Conservation (phyloP, 805 yeast genomes). For the Metschnikowia continentalis region DNA sequence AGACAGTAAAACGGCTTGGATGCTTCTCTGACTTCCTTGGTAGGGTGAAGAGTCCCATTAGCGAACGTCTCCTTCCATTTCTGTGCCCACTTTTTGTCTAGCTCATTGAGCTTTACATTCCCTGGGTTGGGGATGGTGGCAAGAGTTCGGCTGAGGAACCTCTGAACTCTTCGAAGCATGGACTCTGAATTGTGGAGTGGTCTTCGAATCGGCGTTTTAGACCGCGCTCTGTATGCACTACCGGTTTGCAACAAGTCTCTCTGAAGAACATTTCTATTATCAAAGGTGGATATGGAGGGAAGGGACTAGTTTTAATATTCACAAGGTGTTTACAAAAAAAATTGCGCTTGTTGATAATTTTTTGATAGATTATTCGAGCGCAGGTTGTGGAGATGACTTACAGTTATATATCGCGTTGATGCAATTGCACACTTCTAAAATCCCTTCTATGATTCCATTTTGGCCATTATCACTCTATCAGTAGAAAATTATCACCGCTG, state of each 20-base stretch:
- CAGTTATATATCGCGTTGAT: background rate
- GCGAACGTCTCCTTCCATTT: conserved; percentile 42
- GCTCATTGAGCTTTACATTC: conserved; percentile 18
- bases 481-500: background rate
- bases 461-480: background rate
- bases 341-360: too few species aligned
- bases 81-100: conserved; percentile 52
- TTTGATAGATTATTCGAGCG: too few species aligned
- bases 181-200: background rate
- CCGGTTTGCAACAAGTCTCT: background rate
- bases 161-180: conserved; percentile 1
- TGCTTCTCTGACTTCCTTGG: conserved; percentile 6
- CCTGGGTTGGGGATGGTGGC: background rate
- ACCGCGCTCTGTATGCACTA: conserved; percentile 1
- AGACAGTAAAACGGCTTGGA: conserved; percentile 52
- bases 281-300: background rate
- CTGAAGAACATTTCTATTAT: background rate
- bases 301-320: background rate
- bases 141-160: background rate
- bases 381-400: background rate
- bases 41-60: conserved; percentile 35
- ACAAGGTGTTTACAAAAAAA: too few species aligned
- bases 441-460: background rate
- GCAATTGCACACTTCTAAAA: background rate
- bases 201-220: background rate